Conservation (phyloP, 768 basidiomycete genomes). For the Lactarius hengduanensis region DNA sequence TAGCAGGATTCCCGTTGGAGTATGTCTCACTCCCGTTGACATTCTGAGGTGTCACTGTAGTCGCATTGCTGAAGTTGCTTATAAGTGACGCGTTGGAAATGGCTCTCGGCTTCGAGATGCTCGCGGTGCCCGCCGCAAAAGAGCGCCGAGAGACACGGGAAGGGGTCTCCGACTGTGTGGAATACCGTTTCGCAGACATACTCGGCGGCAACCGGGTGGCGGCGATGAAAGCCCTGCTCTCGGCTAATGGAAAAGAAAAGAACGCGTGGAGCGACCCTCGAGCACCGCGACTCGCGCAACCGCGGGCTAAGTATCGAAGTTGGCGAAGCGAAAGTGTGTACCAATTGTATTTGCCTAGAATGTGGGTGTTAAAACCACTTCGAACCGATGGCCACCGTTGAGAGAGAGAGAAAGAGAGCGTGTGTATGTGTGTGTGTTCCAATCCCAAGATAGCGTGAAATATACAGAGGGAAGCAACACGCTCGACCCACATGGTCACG, state of each 20-base stretch:
- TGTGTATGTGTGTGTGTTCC: neutral
- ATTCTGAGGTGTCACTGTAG: slow-evolving; percentile 43
- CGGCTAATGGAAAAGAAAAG: slow-evolving; percentile 1
- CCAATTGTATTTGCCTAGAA: neutral
- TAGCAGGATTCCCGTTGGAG: slow-evolving; percentile 39
- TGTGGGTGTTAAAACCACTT: neutral
- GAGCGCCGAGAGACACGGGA: slow-evolving; percentile 52
- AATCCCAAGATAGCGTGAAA: neutral
- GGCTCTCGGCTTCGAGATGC: slow-evolving; percentile 51
- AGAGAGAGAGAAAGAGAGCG: slow-evolving; percentile 3
- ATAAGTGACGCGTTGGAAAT: slow-evolving; percentile 49
- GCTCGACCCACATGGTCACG: neutral
- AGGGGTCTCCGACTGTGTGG: slow-evolving; percentile 52
- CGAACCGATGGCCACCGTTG: neutral
- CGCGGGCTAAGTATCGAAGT: neutral
- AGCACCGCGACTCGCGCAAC: slow-evolving; percentile 1
- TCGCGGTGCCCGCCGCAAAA: slow-evolving; percentile 39
- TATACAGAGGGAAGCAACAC: neutral
- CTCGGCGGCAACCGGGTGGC: neutral
- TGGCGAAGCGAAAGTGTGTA: neutral
- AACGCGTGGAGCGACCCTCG: neutral
- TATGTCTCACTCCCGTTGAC: slow-evolving; percentile 26
- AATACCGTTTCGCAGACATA: slow-evolving; percentile 24
- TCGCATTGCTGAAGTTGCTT: slow-evolving; percentile 43
- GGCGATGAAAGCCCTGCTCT: neutral